Evolutionary conservation across 495 filamentous ascomycete species (phyloP).

Genomic region (Lasiosphaeris hirsuta): DNA sequence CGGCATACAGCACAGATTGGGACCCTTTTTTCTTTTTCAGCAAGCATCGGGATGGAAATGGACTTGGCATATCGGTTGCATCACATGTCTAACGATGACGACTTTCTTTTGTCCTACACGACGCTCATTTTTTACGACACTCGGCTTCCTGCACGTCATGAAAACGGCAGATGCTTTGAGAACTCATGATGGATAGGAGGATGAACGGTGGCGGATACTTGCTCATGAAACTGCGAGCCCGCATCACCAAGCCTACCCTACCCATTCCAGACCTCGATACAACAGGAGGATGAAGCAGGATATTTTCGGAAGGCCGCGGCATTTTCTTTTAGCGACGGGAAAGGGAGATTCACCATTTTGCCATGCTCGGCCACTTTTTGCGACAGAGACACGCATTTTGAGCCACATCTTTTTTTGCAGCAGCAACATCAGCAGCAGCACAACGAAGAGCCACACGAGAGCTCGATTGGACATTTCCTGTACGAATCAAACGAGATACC

Average conservation of each 20-base stretch:
- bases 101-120: constrained; percentile 3
- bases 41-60: neutral
- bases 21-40: constrained; percentile 4
- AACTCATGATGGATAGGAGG: neutral
- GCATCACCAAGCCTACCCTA: constrained; percentile 1
- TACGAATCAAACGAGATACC: no score
- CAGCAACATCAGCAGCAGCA: neutral
- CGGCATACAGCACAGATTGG: neutral
- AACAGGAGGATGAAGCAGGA: neutral
- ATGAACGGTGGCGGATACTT: constrained; percentile 5
- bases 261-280: constrained; percentile 2
- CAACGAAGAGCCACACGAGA: no score
- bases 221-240: constrained; percentile 9
- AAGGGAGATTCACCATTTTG: neutral
- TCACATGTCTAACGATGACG: neutral
- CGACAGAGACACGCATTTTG: neutral
- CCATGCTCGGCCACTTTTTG: no score
- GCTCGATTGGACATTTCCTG: no score
- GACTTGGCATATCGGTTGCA: constrained; percentile 12
- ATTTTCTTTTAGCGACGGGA: neutral
- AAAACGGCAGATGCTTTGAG: neutral
- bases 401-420: constrained; percentile 10
- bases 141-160: neutral
- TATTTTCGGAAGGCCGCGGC: neutral
- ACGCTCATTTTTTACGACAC: constrained; percentile 7